Evolutionary conservation across 768 basidiomycete species (phyloP).

Genomic region (Dioszegia hungarica): DNA sequence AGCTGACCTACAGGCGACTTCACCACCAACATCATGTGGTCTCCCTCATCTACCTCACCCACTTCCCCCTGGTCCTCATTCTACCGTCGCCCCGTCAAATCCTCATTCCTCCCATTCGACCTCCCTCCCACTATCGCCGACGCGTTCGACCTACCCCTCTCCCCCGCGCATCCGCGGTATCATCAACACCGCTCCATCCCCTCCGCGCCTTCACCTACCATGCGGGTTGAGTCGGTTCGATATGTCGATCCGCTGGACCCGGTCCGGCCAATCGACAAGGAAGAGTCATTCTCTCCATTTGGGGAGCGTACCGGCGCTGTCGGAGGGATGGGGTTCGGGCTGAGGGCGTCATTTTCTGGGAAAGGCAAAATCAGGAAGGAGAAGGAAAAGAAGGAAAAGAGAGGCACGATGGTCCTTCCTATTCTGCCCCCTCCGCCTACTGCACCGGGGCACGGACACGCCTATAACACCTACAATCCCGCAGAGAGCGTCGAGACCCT

Average conservation of each 20-base stretch:
- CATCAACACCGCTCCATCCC: too few relatives aligned
- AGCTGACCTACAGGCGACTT: too few relatives aligned
- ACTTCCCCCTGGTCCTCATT: background rate
- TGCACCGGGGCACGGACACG: background rate
- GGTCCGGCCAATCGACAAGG: background rate
- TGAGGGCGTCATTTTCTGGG: background rate
- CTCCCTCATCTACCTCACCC: background rate
- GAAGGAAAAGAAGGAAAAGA: background rate
- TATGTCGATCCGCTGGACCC: background rate
- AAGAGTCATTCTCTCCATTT: constrained; percentile 6
- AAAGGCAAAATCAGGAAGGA: background rate
- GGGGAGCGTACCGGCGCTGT: background rate
- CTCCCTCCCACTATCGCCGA: background rate
- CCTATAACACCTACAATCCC: background rate
- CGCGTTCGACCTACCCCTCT: background rate
- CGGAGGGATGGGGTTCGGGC: background rate
- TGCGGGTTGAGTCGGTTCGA: background rate
- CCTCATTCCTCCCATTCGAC: background rate
- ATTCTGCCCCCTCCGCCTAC: background rate
- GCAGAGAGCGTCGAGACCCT: background rate
- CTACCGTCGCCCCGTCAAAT: background rate
- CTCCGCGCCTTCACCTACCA: too few relatives aligned
- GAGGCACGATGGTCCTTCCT: background rate
- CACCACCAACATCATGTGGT: too few relatives aligned
- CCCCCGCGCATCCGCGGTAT: background rate